Evolutionary conservation across 2,329 filamentous ascomycete genomes (phyloP), one percentile per base, ranked within the genome.

Genomic region (Sporothrix variecibatus): DNA sequence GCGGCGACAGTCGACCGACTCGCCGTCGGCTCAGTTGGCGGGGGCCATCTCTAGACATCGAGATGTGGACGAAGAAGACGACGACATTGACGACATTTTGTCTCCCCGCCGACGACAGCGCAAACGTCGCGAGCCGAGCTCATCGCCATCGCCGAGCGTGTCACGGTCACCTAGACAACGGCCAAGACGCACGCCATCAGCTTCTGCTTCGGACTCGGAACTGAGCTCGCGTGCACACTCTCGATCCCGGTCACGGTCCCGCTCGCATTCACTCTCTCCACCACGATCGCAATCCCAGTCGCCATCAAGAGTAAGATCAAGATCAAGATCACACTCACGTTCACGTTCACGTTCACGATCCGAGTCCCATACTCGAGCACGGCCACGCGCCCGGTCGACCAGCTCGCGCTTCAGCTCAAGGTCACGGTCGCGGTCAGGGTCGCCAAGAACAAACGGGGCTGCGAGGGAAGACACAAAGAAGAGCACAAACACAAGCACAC

Each of bases 361-460:
- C 77, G 74, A 78, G 58, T 79, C 83, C 40, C 78, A 77, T 64
- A 78, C 77, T 11, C 68, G 49, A 2, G 49, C 31, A 3, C 28
- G 31, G 9, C 1, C 28, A 15, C 51, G 31, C 51, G 40, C 38
- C n/a, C 64, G 64, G 11, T 38, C 72, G 2, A 34, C 73, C 8
- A 43, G 49, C 53, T 75, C 73, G 0, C 38, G 31, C 49, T 56
- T 64, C 20, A 20, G 65, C 23, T 60, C 67, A n/a, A 4, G 31
- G 12, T 65, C 64, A 2, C 69, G 31, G 34, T 83, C 77, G 23
- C 80, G 79, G 73, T 81, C 81, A 46, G 78, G 77, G 31, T 82
- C 81, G 0, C 80, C 78, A 34, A 81, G 79, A 11, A 15, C 60
- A 20, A 64, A 67, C 26, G 38, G 38, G 9, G 1, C 58, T 0